A percentile compares a stretch with the other conserved stretches of the same genome.
These are phyloP conservation scores for Xenoacremonium recifei DNA, from an alignment of 2,329 filamentous ascomycete species.

Conservation along the genomic window DNA sequence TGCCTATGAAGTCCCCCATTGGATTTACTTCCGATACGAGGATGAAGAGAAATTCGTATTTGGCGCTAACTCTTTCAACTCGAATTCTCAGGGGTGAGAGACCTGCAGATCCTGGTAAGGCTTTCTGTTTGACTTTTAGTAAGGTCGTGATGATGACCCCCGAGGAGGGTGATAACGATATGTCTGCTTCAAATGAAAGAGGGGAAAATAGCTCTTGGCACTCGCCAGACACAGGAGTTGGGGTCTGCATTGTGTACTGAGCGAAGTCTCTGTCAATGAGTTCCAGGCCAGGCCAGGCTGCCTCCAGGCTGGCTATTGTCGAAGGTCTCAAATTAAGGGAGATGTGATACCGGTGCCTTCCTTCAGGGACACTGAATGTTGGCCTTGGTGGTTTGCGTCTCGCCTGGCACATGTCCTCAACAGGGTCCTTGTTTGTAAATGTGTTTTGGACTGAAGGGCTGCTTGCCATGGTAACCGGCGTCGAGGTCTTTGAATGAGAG, in stretches of 20 bases:
- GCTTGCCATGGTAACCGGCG: no score
- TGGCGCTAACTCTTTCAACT: slow-evolving; percentile 49
- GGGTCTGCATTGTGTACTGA: slow-evolving; percentile 32
- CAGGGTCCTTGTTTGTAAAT: no score
- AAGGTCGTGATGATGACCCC: slow-evolving; percentile 71
- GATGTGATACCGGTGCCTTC: no score
- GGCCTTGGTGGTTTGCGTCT: no score
- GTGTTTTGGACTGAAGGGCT: no score
- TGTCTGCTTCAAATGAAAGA: slow-evolving; percentile 63
- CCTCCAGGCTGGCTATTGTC: no score
- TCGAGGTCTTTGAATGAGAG: no score
- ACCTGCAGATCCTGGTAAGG: slow-evolving; percentile 52
- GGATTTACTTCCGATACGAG: slow-evolving; percentile 59
- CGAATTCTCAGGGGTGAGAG: slow-evolving; percentile 52
- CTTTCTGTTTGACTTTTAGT: slow-evolving; percentile 69
- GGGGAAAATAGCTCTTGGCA: slow-evolving; percentile 30
- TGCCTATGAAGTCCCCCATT: slow-evolving; percentile 39
- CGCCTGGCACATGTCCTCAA: no score
- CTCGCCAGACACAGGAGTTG: slow-evolving; percentile 28
- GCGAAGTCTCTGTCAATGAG: slow-evolving; percentile 62
- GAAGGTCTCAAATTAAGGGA: no score
- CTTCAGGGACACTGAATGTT: no score
- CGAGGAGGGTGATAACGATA: slow-evolving; percentile 66
- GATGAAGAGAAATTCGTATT: slow-evolving; percentile 68
- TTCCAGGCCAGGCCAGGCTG: slow-evolving; percentile 45